Percentiles rank a stretch among this genome's conserved stretches.
These are phyloP conservation scores for Colletotrichum trifolii DNA, from an alignment of 2,329 filamentous ascomycete genomes.

Conservation along the genomic window DNA sequence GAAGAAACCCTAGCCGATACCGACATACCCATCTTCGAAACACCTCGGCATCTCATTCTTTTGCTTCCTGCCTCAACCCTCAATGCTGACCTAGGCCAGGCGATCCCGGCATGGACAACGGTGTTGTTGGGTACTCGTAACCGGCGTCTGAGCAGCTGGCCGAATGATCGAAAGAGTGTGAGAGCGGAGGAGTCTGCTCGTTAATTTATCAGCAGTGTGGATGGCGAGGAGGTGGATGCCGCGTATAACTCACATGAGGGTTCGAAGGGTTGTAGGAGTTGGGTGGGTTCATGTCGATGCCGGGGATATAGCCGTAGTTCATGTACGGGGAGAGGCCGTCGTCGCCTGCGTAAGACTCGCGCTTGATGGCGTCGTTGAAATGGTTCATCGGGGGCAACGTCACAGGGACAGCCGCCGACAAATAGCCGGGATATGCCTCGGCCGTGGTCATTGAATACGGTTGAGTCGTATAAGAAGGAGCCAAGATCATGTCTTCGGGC, in stretches of 20 bases:
- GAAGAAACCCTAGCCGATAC: background rate
- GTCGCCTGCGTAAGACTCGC: conserved; percentile 68
- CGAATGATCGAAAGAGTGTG: conserved; percentile 78
- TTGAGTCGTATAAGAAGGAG: conserved; percentile 66
- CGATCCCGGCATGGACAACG: conserved; percentile 78
- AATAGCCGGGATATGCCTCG: conserved; percentile 67
- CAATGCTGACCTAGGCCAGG: conserved; percentile 61
- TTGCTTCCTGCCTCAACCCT: background rate
- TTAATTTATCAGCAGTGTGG: conserved; percentile 60
- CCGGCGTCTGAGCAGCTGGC: conserved; percentile 70
- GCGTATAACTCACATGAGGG: conserved; percentile 77
- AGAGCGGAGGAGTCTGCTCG: conserved; percentile 79
- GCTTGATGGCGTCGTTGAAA: conserved; percentile 74
- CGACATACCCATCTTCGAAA: background rate
- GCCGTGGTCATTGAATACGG: conserved; percentile 62
- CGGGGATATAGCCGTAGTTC: conserved; percentile 73
- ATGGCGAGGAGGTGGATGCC: conserved; percentile 54
- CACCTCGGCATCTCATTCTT: background rate
- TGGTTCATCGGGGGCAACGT: conserved; percentile 74
- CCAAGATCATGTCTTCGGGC: conserved; percentile 72
- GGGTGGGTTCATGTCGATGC: conserved; percentile 70
- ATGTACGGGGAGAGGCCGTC: conserved; percentile 73
- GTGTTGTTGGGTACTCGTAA: conserved; percentile 76
- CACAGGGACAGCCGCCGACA: conserved; percentile 65
- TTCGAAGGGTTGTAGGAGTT: conserved; percentile 74